Base-by-base conservation (phyloP, 2,329 filamentous ascomycete species). In the Sporothrix phasma region DNA sequence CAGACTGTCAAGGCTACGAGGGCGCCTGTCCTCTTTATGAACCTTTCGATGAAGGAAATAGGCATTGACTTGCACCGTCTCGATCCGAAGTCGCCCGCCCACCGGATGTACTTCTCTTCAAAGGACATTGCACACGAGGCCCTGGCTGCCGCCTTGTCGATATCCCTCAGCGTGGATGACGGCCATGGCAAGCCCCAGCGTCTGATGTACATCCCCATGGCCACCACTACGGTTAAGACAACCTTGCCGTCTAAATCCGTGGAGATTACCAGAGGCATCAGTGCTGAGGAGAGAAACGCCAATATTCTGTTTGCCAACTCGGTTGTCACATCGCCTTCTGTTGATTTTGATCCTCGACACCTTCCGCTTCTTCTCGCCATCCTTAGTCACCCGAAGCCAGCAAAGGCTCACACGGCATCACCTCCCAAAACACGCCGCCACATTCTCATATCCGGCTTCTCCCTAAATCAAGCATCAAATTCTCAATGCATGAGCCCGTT, bases 251-350 rank as follows among this genome's bases (percentile, higher is more conserved):
- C 94, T 13, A 97, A 97, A 75, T 96, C 92, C 0, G 87, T 99
- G 11, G 89, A 93, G 72, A 83, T 92, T 62, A 84, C 87, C 1
- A 83, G 87, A 65, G 83, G 88, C 39, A 88, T 88, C 69, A 87
- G 84, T 43, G 80, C 83, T 11, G 88, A 89, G 68, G 92, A 97
- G 75, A 86, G 90, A 67, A 99, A 99, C 71, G 89, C 91, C 58
- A 99, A 99, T 72, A 94, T 99, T 45, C 80, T 99, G 17, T 97
- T 97, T 73, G 92, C 93, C 46, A 99, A 99, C 74, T 86, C 96
- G 5, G 93, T 99, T 54, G 86, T 97, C 66, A 99, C 94, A 0
- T 99, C 94, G 5, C 94, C 94, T 0, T 97, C 94, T 0, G 80
- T 97, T 60, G 94, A 99, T 73, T 80, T 99, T 39, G 90, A 96